Conservation (phyloP, 2,329 filamentous ascomycete species). For the Cladosporium sp. region DNA sequence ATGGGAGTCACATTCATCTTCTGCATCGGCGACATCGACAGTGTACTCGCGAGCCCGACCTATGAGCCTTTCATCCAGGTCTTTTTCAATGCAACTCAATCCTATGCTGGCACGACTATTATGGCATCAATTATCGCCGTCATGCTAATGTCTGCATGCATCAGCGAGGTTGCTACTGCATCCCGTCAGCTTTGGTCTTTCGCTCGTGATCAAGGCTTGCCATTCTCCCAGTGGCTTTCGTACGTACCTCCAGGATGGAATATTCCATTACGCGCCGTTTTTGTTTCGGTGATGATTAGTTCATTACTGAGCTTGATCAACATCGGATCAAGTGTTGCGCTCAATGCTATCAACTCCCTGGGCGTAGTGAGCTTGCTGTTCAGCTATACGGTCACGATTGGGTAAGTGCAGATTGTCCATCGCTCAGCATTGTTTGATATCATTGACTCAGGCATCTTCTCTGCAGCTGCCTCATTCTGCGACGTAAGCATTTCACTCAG, state of each 20-base stretch:
- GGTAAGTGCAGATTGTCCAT: not conserved
- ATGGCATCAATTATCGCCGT: slow-evolving; percentile 32
- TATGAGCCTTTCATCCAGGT: slow-evolving; percentile 33
- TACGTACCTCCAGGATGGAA: slow-evolving; percentile 22
- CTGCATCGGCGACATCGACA: slow-evolving; percentile 31
- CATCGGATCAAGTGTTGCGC: slow-evolving; percentile 36
- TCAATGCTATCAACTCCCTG: slow-evolving; percentile 40
- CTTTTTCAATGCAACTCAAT: slow-evolving; percentile 34
- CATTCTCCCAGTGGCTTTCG: slow-evolving; percentile 18
- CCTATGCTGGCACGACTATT: slow-evolving; percentile 28
- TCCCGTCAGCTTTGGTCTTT: slow-evolving; percentile 38
- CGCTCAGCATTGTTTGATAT: too few species aligned
- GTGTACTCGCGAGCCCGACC: slow-evolving; percentile 19
- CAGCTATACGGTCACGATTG: slow-evolving; percentile 30
- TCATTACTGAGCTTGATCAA: slow-evolving; percentile 38
- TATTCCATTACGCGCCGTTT: slow-evolving; percentile 27
- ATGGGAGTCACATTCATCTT: slow-evolving; percentile 32
- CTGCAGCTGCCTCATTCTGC: slow-evolving; percentile 12
- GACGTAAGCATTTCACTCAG: not conserved
- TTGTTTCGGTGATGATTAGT: slow-evolving; percentile 27
- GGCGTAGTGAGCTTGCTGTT: slow-evolving; percentile 31
- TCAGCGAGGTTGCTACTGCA: slow-evolving; percentile 35
- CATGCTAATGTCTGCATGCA: slow-evolving; percentile 28
- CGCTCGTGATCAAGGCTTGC: slow-evolving; percentile 35
- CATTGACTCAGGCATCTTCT: too few species aligned